Conservation (phyloP, 495 filamentous ascomycete genomes). For the Daldinia concentrica region DNA sequence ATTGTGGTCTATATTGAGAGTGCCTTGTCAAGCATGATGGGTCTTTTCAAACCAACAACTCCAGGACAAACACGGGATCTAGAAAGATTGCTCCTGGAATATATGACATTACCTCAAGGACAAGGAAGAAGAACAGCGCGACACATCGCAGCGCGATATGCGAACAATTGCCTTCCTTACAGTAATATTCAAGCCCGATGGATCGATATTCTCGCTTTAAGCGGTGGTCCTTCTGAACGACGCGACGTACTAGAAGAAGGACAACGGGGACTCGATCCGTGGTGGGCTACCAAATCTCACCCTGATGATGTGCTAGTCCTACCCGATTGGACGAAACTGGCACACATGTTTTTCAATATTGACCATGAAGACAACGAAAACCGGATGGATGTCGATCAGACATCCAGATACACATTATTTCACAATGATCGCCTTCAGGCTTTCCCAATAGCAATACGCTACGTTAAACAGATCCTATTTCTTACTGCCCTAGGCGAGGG, state of each 20-base stretch:
- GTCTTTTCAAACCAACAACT: slow-evolving; percentile 59
- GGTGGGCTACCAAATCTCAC: slow-evolving; percentile 56
- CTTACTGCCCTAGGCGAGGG: slow-evolving; percentile 72
- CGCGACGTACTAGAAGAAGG: slow-evolving; percentile 91
- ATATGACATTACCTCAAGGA: slow-evolving; percentile 62
- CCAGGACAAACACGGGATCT: slow-evolving; percentile 45
- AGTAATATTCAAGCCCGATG: slow-evolving; percentile 81
- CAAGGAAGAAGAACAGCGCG: slow-evolving; percentile 67
- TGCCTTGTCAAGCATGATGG: slow-evolving; percentile 76
- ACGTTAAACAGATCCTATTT: slow-evolving; percentile 77
- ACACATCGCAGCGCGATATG: slow-evolving; percentile 86
- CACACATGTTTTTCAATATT: slow-evolving; percentile 53
- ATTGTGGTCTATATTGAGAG: slow-evolving; percentile 90
- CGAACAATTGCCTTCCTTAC: slow-evolving; percentile 87
- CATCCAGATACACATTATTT: slow-evolving; percentile 48
- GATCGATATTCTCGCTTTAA: slow-evolving; percentile 85
- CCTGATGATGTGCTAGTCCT: slow-evolving; percentile 48
- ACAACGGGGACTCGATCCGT: slow-evolving; percentile 77
- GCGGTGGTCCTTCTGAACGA: slow-evolving; percentile 67
- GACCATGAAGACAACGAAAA: slow-evolving; percentile 28
- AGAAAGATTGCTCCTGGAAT: slow-evolving; percentile 65
- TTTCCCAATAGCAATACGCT: slow-evolving; percentile 71
- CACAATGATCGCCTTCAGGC: slow-evolving; percentile 58
- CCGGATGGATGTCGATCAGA: slow-evolving; percentile 41
- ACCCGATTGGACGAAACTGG: slow-evolving; percentile 60